A percentile compares a stretch with the other conserved stretches of the same genome.
phyloP scores from a whole-genome alignment of 2,329 filamentous ascomycete genomes.

The Aspergillus unguis region DNA sequence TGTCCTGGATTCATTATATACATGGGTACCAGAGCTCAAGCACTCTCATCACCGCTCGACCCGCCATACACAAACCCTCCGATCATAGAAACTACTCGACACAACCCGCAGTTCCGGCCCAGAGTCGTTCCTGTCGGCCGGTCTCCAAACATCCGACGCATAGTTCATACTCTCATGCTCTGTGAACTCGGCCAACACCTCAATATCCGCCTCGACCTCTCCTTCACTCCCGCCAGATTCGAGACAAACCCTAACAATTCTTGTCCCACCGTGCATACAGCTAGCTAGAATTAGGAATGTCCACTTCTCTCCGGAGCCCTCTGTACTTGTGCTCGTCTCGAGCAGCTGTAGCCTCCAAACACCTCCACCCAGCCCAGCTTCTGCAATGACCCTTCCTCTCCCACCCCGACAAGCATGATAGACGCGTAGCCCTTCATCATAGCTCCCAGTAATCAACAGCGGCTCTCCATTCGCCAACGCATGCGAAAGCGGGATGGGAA shows the following conservation, averaged over 20 bases:
- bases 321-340: conserved; percentile 3
- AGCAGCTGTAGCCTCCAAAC: conserved; percentile 78
- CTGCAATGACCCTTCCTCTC: conserved; percentile 52
- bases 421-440: conserved; percentile 79
- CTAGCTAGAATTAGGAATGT: conserved; percentile 67
- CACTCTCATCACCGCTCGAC: conserved; percentile 6
- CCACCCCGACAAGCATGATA: conserved; percentile 39
- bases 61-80: conserved; percentile 49
- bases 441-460: conserved; percentile 79
- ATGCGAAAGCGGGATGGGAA: conserved; percentile 42
- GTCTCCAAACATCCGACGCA: conserved; percentile 61
- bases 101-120: conserved; percentile 32
- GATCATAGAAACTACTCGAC: conserved; percentile 55
- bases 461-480: conserved; percentile 41
- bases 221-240: conserved; percentile 21
- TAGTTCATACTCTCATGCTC: conserved; percentile 96
- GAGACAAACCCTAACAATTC: conserved; percentile 54
- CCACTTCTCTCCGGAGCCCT: conserved; percentile 11
- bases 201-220: conserved; percentile 57
- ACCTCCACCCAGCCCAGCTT: conserved; percentile 68
- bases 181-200: conserved; percentile 68
- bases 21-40: no score
- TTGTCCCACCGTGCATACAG: conserved; percentile 87
- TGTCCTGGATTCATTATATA: no score
- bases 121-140: conserved; percentile 4